A percentile compares a stretch with the other conserved stretches of the same genome.
Conservation (phyloP, 176 grass and related monocot genomes). For the Zizania latifolia region DNA sequence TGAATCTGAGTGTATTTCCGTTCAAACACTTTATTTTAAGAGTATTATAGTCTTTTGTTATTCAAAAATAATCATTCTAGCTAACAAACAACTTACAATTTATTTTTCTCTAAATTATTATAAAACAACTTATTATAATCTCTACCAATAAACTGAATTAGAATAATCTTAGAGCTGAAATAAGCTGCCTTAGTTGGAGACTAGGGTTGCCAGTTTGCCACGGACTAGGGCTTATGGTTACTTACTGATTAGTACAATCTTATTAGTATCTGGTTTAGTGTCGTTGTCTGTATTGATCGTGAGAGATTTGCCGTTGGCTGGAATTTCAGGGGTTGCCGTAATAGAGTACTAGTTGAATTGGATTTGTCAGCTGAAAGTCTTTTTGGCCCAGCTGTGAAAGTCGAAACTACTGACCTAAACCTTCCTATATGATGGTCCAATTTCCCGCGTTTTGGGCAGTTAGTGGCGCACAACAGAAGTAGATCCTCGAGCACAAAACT, state of each 20-base stretch:
- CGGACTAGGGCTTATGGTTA: neutral
- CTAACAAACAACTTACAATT: too few relatives aligned
- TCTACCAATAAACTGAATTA: too few relatives aligned
- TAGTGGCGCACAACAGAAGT: neutral
- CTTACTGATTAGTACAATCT: neutral
- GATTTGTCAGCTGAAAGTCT: neutral
- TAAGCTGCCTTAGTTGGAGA: too few relatives aligned
- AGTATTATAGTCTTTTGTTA: too few relatives aligned
- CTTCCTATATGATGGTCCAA: neutral
- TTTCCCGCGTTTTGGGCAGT: neutral
- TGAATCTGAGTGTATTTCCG: too few relatives aligned
- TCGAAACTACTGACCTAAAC: neutral
- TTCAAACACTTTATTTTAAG: too few relatives aligned
- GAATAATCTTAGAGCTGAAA: too few relatives aligned
- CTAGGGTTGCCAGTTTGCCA: too few relatives aligned
- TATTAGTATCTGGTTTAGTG: neutral
- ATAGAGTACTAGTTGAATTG: neutral
- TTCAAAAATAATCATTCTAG: too few relatives aligned
- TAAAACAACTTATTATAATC: too few relatives aligned
- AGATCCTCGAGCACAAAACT: neutral
- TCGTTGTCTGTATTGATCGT: neutral
- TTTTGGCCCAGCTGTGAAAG: neutral
- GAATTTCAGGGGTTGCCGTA: neutral
- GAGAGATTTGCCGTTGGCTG: neutral
- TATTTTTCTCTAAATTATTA: too few relatives aligned